These are phyloP conservation scores for Mortierella sp. DNA, from an alignment of 371 early-diverging fungal genomes.

Conservation along the genomic window DNA sequence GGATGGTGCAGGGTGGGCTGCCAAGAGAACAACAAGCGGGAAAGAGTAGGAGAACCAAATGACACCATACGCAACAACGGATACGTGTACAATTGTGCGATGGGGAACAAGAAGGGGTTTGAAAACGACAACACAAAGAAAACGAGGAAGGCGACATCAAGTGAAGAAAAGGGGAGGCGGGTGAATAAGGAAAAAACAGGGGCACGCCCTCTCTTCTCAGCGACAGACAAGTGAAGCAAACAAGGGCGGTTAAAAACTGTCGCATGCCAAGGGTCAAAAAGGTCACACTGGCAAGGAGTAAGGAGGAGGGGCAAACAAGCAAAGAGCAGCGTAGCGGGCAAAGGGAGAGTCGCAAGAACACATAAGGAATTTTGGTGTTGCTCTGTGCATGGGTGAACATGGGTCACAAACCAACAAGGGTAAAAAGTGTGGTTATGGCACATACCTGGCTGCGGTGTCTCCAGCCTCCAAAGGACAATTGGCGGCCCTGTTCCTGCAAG, in stretches of 20 bases:
- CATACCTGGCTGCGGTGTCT: conserved; percentile 14
- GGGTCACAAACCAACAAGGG: background rate
- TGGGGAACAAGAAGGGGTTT: background rate
- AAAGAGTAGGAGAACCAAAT: conserved; percentile 3
- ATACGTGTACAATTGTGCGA: conserved; percentile 6
- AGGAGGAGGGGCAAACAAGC: background rate
- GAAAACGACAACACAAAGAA: too few species aligned
- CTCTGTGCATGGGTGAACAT: background rate
- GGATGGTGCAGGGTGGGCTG: background rate
- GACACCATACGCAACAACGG: conserved; percentile 2
- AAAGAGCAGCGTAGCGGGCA: background rate
- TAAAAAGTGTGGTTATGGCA: too few species aligned
- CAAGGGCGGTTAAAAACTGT: background rate
- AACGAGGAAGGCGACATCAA: too few species aligned
- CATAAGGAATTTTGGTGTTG: background rate
- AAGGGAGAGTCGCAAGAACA: background rate
- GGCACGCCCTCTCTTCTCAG: background rate
- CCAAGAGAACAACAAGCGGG: background rate
- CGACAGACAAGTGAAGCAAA: background rate
- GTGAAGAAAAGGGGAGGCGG: background rate
- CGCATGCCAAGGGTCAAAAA: background rate
- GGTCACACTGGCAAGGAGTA: background rate
- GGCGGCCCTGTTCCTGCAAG: conserved; percentile 35
- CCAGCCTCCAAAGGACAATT: conserved; percentile 46
- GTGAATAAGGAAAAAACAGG: background rate